Evolutionary conservation across 2,329 filamentous ascomycete species (phyloP), one percentile per base, ranked within the genome.

Genomic region (Didymellaceae sp.): DNA sequence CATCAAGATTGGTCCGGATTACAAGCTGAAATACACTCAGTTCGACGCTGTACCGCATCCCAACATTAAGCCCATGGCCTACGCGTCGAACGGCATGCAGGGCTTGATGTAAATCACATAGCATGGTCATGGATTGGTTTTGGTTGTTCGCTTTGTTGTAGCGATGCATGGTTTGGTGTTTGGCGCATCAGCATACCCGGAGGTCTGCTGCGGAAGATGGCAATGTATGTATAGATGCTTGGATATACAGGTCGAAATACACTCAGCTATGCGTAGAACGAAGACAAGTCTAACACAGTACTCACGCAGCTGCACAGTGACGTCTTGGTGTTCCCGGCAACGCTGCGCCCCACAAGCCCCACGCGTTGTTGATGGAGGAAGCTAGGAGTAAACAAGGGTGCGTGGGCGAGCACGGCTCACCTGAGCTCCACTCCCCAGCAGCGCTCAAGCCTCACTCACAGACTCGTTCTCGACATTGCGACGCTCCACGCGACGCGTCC

Each of bases 41-140:
- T 99, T 99, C 63, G 92, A 97, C 65, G 94, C 94, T 6, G 94
- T 99, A 45, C 92, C 92, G 55, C 94, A 99, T 79, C 94, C 94
- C 10, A 84, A 95, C 67, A 94, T 99, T 72, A 91, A 89, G 74
- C 93, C 94, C 11, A 99, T 99, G 85, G 84, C 91, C 4, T 96
- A 96, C 73, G 90, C 90, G 39, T 87, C 90, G 69, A 92, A 84
- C 73, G 91, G 90, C 52, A 83, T 95, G 69, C 87, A 89, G 53
- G 84, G 83, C 61, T 82, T 91, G 79, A 87, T 91, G 83, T 89
- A 81, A 47, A 45, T 7, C 24, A 21, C 18, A 33, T 31, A 11
- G 24, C 22, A 26, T 21, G 35, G 24, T 45, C 24, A 30, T 14
- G 21, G 40, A 49, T 46, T 17, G 17, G 33, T 16, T 16, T 43